phyloP scores from a whole-genome alignment of 805 yeast genomes.

The Saturnispora zaruensis region DNA sequence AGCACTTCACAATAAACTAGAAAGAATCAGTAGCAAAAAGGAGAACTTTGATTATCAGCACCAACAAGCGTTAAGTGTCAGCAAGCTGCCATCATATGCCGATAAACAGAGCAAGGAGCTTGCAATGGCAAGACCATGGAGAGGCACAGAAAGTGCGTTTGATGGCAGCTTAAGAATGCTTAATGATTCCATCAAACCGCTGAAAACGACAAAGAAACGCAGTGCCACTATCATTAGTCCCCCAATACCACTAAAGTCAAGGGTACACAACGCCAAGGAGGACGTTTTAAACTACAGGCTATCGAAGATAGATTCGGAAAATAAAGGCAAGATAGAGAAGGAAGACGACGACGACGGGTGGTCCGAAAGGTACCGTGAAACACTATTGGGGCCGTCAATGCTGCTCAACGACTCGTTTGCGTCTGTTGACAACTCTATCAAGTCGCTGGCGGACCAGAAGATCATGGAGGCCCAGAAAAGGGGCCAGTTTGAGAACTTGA shows the following conservation, averaged over 20 bases:
- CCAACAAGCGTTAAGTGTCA: conserved; percentile 33
- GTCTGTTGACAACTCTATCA: conserved; percentile 43
- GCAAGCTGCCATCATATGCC: conserved; percentile 38
- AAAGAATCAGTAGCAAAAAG: conserved; percentile 21
- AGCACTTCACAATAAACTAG: conserved; percentile 20
- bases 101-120: conserved; percentile 36
- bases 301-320: conserved; percentile 30
- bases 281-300: conserved; percentile 54
- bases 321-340: conserved; percentile 16
- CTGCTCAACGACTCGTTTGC: conserved; percentile 35
- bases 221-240: conserved; percentile 7
- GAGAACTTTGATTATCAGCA: conserved; percentile 30
- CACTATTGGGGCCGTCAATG: conserved; percentile 50
- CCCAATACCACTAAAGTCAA: conserved; percentile 21
- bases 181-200: conserved; percentile 41
- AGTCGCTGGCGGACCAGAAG: conserved; percentile 62
- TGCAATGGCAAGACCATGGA: conserved; percentile 51
- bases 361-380: conserved; percentile 52
- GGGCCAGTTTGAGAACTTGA: conserved; percentile 58
- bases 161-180: conserved; percentile 50
- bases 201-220: conserved; percentile 5
- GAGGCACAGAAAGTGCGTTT: conserved; percentile 39
- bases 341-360: conserved; percentile 39
- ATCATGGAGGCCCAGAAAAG: conserved; percentile 66
- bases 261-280: conserved; percentile 57